Base-by-base conservation (phyloP, 1,284 basidiomycete genomes). In the Ceratobasidium papillatum region DNA sequence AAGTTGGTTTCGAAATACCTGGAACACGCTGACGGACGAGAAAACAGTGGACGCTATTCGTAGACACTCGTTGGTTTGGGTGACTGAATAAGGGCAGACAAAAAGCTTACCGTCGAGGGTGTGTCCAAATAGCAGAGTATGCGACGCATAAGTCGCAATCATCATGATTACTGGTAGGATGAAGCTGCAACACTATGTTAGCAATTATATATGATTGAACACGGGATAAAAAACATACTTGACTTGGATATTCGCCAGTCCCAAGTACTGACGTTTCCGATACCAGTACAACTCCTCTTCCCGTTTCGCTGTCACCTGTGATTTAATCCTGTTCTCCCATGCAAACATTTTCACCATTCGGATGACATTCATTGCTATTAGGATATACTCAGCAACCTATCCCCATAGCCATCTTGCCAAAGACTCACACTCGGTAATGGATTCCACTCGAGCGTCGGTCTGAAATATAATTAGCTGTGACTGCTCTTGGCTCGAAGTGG, bases 241-340 rank as follows among this genome's bases (percentile, higher is more conserved):
- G 78, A 84, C 77, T 65, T 78, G 80, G 36, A 78, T 80, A 73
- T 82, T 83, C 27, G 80, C 76, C 58, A 85, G 78, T 64, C 82
- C 83, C 36, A 85, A 78, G 52, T 85, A 75, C 75, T 84, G 83
- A 52, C 83, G 81, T 78, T 81, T 84, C 80, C 82, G 84, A 27
- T 87, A 78, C 78, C 82, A 85, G 4, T 36, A 11, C 8, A 75
- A 11, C 30, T 75, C 74, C 43, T 63, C 74, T 36, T 77, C 63
- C 34, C 76, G 59, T 64, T 76, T 77, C 47, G 66, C 75, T 9
- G 27, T 63, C 7, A 77, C 73, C 30, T 62, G 75, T 22, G 51
- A 52, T 22, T 54, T 74, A 19, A 77, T 47, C 34, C 74, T 77
- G 12, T 52, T 38, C 45, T 77, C 76, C 74, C 75, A 77, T 7